Evolutionary conservation across 2,329 filamentous ascomycete genomes (phyloP).

Genomic region (Phyllosticta citrichinensis): DNA sequence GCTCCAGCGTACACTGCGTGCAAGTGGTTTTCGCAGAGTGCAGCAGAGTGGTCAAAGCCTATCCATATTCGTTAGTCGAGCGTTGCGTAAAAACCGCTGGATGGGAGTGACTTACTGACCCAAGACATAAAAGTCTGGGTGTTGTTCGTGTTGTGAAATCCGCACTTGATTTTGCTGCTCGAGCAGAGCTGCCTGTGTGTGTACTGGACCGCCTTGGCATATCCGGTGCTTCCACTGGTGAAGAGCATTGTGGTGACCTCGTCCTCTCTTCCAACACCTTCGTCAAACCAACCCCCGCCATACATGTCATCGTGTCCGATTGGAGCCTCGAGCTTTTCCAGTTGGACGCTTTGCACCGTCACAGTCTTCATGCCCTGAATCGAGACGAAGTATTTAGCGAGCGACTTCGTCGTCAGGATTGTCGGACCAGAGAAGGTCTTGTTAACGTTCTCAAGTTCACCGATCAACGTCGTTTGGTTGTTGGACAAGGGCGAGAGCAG

Average conservation of each 20-base stretch:
- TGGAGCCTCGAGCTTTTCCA: conserved; percentile 1
- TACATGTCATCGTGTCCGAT: not conserved
- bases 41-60: conserved; percentile 42
- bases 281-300: not conserved
- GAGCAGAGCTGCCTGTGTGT: conserved; percentile 33
- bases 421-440: conserved; percentile 4
- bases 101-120: conserved; percentile 5
- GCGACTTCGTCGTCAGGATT: conserved; percentile 4
- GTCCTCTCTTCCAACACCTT: not conserved
- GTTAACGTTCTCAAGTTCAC: conserved; percentile 8
- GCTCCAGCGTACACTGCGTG: conserved; percentile 33
- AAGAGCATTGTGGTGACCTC: conserved; percentile 2
- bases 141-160: not conserved
- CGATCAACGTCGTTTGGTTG: conserved; percentile 2
- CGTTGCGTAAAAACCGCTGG: not conserved
- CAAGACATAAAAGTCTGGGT: conserved; percentile 10
- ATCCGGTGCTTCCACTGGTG: conserved; percentile 37
- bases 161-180: conserved; percentile 3
- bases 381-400: not conserved
- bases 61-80: not conserved
- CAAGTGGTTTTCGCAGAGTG: conserved; percentile 43
- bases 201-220: conserved; percentile 41
- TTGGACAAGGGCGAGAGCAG: conserved; percentile 7
- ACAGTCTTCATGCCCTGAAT: not conserved
- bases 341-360: not conserved